phyloP scores from a whole-genome alignment of 257 asterid species.

The Ajuga chamaepitys region DNA sequence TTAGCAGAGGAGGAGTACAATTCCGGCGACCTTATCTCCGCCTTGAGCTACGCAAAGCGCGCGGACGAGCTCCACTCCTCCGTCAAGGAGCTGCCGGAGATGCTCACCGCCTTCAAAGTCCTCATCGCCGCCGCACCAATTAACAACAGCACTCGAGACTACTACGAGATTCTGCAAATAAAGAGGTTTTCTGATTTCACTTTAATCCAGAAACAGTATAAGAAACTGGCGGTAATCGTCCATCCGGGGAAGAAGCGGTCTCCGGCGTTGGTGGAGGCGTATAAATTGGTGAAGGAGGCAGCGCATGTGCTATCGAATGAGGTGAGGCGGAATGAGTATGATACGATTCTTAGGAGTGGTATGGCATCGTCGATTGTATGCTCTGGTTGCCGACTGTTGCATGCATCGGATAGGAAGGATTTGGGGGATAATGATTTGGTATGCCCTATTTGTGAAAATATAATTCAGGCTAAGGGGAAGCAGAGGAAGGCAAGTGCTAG shows the following conservation, averaged over 20 bases:
- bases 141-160: constrained; percentile 35
- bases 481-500: constrained; percentile 53
- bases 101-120: constrained; percentile 58
- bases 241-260: constrained; percentile 77
- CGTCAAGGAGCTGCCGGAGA: constrained; percentile 46
- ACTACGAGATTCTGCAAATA: constrained; percentile 58
- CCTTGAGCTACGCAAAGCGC: constrained; percentile 56
- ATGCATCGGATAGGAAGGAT: constrained; percentile 66
- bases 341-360: constrained; percentile 50
- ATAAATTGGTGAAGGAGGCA: constrained; percentile 77
- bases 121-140: constrained; percentile 32
- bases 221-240: constrained; percentile 58
- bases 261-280: constrained; percentile 66
- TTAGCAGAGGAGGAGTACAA: constrained; percentile 50
- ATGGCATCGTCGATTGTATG: constrained; percentile 62
- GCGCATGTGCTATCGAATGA: constrained; percentile 63
- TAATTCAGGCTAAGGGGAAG: constrained; percentile 43
- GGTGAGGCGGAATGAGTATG: constrained; percentile 68
- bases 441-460: constrained; percentile 64
- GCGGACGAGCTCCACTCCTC: constrained; percentile 52
- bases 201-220: constrained; percentile 65
- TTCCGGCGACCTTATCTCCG: constrained; percentile 56
- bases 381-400: constrained; percentile 50
- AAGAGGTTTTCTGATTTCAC: constrained; percentile 60
- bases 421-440: constrained; percentile 66